Conservation (phyloP, 768 basidiomycete species). For the Mycena rosella region DNA sequence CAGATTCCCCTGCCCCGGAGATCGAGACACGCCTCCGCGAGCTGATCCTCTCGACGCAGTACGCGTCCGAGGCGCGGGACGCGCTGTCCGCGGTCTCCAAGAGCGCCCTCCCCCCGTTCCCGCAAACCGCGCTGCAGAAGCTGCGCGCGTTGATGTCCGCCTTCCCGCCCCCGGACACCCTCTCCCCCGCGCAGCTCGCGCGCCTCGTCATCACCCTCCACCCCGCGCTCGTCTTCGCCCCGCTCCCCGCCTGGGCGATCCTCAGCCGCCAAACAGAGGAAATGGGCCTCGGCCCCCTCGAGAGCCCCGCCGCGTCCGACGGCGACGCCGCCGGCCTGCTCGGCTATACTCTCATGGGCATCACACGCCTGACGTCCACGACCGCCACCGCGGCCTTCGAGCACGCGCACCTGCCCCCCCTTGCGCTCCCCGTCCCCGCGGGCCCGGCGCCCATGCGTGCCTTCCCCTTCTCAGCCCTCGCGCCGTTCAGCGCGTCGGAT, state of each 20-base stretch:
- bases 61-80: conserved; percentile 69
- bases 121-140: conserved; percentile 72
- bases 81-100: conserved; percentile 66
- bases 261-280: conserved; percentile 69
- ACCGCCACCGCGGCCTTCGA: conserved; percentile 59
- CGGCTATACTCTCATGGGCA: conserved; percentile 60
- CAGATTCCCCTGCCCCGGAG: conserved; percentile 41
- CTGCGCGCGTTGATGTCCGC: conserved; percentile 56
- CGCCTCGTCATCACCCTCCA: conserved; percentile 70
- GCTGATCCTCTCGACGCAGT: conserved; percentile 72
- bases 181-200: conserved; percentile 64
- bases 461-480: conserved; percentile 56
- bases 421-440: conserved; percentile 59
- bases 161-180: conserved; percentile 61
- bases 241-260: conserved; percentile 73
- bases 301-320: conserved; percentile 58
- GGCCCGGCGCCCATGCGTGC: conserved; percentile 60
- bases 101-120: conserved; percentile 70
- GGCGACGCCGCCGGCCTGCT: conserved; percentile 62
- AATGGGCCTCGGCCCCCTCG: conserved; percentile 65
- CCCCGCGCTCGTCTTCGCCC: conserved; percentile 66
- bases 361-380: conserved; percentile 56
- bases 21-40: conserved; percentile 61
- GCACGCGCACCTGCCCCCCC: conserved; percentile 42
- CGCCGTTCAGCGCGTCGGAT: conserved; percentile 60